A percentile compares a stretch with the other conserved stretches of the same genome.
Evolutionary conservation across 805 yeast genomes (phyloP).

Genomic region (Cyberlindnera americana): DNA sequence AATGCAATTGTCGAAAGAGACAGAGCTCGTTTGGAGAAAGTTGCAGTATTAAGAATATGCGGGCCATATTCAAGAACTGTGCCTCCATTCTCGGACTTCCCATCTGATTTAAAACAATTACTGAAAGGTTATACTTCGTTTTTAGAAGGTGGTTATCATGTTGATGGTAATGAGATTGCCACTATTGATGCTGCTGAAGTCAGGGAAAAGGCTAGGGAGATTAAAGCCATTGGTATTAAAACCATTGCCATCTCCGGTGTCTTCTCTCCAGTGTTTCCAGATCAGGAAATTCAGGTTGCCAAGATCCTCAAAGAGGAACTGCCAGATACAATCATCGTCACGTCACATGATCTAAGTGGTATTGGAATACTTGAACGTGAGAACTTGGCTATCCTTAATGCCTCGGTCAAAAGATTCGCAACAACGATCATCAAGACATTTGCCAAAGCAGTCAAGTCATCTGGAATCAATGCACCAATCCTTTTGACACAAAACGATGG

Average conservation of each 20-base stretch:
- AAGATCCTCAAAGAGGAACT: constrained; percentile 32
- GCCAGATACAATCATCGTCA: constrained; percentile 35
- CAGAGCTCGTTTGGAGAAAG: constrained; percentile 37
- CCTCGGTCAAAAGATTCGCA: constrained; percentile 42
- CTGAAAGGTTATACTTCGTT: constrained; percentile 35
- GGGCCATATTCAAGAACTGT: constrained; percentile 38
- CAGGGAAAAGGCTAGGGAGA: constrained; percentile 29
- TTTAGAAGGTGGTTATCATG: constrained; percentile 41
- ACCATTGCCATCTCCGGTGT: constrained; percentile 40
- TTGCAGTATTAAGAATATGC: constrained; percentile 44
- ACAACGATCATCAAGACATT: constrained; percentile 38
- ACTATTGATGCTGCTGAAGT: constrained; percentile 32
- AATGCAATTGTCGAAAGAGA: constrained; percentile 49
- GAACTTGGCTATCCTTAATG: constrained; percentile 45
- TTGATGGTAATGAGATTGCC: constrained; percentile 39
- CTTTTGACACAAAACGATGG: constrained; percentile 48
- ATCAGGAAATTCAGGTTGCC: constrained; percentile 37
- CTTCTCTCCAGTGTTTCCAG: constrained; percentile 37
- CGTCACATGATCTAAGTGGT: constrained; percentile 40
- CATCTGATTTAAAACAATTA: constrained; percentile 34
- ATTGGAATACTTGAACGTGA: constrained; percentile 45
- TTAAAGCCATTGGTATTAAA: constrained; percentile 32
- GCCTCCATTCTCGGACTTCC: constrained; percentile 45
- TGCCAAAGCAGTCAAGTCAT: constrained; percentile 33
- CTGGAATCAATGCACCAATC: constrained; percentile 39